Conservation (phyloP, 306 rosid genomes). For the Malus asiatica region DNA sequence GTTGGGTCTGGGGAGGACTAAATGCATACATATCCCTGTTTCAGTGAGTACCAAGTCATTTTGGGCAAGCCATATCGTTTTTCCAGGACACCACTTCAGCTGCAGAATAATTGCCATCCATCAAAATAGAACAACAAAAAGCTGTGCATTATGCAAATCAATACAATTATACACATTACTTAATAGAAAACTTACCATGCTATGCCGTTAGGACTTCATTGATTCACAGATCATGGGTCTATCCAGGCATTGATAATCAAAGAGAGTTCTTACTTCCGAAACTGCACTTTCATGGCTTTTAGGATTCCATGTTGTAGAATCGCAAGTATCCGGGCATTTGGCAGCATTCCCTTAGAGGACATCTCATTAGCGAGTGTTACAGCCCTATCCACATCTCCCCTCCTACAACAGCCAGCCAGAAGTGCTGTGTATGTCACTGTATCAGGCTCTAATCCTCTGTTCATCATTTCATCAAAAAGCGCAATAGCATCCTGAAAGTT, state of each 20-base stretch:
- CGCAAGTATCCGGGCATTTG: slow-evolving; percentile 12
- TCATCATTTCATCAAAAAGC: slow-evolving; percentile 52
- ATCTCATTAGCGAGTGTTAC: slow-evolving; percentile 39
- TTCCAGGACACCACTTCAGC: neutral
- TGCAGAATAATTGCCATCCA: neutral
- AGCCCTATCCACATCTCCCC: slow-evolving; percentile 40
- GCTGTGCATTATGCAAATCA: neutral
- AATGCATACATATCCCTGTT: neutral
- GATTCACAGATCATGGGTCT: slow-evolving; percentile 2
- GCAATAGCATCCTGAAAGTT: slow-evolving; percentile 43
- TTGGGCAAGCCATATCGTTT: neutral
- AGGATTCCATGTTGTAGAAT: slow-evolving; percentile 43
- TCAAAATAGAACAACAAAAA: neutral
- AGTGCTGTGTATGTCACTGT: slow-evolving; percentile 59
- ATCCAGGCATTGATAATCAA: slow-evolving; percentile 11
- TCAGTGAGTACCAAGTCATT: neutral
- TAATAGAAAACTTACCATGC: neutral
- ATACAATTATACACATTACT: neutral
- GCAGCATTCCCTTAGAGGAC: slow-evolving; percentile 44
- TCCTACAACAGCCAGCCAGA: slow-evolving; percentile 34
- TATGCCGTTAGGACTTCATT: neutral
- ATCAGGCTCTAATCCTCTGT: slow-evolving; percentile 61
- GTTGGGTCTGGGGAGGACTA: neutral
- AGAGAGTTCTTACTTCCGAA: slow-evolving; percentile 13
- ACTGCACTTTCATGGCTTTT: slow-evolving; percentile 45